A percentile compares a stretch with the other conserved stretches of the same genome.
These are phyloP conservation scores for Blastobotrys persicus DNA, from an alignment of 1,139 yeast species.

Conservation along the genomic window DNA sequence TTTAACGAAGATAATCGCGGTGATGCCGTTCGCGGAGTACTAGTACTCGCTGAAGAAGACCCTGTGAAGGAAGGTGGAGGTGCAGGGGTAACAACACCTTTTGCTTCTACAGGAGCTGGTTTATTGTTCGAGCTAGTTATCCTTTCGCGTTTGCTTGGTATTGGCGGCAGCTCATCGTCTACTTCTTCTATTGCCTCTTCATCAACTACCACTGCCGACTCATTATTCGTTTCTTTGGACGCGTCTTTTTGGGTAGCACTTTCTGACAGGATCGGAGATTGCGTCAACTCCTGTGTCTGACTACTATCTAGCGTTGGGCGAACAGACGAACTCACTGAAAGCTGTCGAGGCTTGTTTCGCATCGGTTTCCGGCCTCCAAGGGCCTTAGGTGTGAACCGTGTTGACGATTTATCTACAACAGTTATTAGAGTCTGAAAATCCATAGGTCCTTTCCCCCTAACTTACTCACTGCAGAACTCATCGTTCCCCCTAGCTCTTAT, in stretches of 20 bases:
- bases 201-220: neutral
- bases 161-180: neutral
- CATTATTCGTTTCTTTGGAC: neutral
- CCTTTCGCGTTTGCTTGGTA: neutral
- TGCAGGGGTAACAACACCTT: neutral
- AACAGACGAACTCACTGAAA: conserved; percentile 1
- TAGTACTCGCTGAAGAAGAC: no score
- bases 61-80: neutral
- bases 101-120: neutral
- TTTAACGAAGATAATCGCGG: neutral
- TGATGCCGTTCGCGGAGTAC: neutral
- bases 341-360: conserved; percentile 23
- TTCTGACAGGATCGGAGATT: neutral
- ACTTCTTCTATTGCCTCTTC: neutral
- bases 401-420: conserved; percentile 27
- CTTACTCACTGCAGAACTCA: conserved; percentile 40
- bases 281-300: neutral
- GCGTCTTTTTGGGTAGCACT: neutral
- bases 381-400: conserved; percentile 36
- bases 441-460: conserved; percentile 4
- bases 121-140: neutral
- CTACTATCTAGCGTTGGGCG: neutral
- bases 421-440: conserved; percentile 8
- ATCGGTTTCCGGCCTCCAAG: conserved; percentile 26
- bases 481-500: conserved; percentile 12